Evolutionary conservation across 176 grass and related monocot species (phyloP), one percentile per base, ranked within the genome.

Genomic region (Musa troglodytarum): DNA sequence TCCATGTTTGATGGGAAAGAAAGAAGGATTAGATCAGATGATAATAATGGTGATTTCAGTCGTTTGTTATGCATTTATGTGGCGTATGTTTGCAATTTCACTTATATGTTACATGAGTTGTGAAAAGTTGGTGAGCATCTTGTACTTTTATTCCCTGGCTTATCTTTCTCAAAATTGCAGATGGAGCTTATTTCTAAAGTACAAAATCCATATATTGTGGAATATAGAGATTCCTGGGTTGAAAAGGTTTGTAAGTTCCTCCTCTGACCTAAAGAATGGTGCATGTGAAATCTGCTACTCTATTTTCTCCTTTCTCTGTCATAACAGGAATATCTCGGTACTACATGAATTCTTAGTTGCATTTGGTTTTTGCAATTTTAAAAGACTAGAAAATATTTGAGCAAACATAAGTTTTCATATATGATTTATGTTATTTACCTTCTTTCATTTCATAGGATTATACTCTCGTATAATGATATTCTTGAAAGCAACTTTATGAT

Each of bases 131-230:
- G 22, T 50, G 34, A n/a, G 9, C 11, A 6, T 16, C 2, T 50
- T 25, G 9, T 1, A 70, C 34, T 43, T 70, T 21, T 17, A 68
- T 20, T 52, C 23, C 4, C 9, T 29, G 5, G 34, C 34, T 74
- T 29, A 10, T 53, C 52, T 74, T 57, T 54, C 17, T 76, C 74
- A 12, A 50, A 73, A 69, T 80, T 77, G 20, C 83, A 96, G 93
- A 96, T 96, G 93, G 89, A 96, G 83, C 85, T 96, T 15, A 90
- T 96, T 71, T 84, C 93, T 53, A 92, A 87, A 92, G 93, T 92
- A 68, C 82, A 76, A 76, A 88, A 84, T 61, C 89, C 93, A 81
- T 96, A 88, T 79, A 96, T 96, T 82, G 93, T 96, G 78, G 87
- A 96, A 29, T 96, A 96, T 69, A 96, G 86, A 85, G 93, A 96